These are phyloP conservation scores for Gardenia jasminoides DNA, from an alignment of 257 asterid genomes.

Conservation along the genomic window DNA sequence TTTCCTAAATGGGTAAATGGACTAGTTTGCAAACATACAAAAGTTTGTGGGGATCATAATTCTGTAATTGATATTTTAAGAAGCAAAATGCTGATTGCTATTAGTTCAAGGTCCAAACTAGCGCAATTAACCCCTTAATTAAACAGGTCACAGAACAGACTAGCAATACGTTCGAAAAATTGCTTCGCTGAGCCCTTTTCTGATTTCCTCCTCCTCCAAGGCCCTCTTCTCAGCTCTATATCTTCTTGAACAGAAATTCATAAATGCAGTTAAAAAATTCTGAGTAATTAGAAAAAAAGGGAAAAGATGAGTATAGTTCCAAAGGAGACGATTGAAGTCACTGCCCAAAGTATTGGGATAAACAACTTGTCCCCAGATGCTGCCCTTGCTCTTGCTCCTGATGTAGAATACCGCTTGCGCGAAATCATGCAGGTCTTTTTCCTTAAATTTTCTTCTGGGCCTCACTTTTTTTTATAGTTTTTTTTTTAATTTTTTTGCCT, in stretches of 20 bases:
- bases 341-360: constrained; percentile 87
- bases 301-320: constrained; percentile 73
- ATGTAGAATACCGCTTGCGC: constrained; percentile 88
- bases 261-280: background rate
- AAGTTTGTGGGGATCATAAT: no score
- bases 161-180: background rate
- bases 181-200: background rate
- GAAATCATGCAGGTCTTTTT: constrained; percentile 86
- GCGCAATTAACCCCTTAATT: background rate
- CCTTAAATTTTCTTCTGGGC: background rate
- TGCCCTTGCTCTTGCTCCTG: constrained; percentile 81
- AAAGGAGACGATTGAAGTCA: constrained; percentile 78
- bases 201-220: background rate
- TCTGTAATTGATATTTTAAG: no score
- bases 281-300: background rate
- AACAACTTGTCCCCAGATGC: constrained; percentile 78
- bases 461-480: background rate
- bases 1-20: no score
- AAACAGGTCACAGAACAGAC: background rate
- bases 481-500: background rate
- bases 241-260: background rate
- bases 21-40: no score
- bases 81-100: no score
- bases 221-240: background rate
- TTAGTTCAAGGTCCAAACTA: background rate